Base-by-base conservation (phyloP, 2,329 filamentous ascomycete species). In the Colletotrichum noveboracense region DNA sequence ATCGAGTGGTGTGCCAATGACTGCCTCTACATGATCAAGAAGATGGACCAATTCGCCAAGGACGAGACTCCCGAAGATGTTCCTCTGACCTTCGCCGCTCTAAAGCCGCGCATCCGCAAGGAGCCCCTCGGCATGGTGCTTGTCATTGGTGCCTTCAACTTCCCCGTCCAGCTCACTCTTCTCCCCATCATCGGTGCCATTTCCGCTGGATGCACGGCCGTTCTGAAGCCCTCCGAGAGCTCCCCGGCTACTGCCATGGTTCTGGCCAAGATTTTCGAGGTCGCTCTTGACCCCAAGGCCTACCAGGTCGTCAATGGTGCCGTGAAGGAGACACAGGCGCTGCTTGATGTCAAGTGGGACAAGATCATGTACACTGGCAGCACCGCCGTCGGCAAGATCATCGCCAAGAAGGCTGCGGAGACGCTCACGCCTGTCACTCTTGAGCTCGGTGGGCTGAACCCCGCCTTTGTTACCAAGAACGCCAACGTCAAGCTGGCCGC, bases 341-440 rank as follows among this genome's bases (percentile, higher is more conserved):
- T 98, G 60, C 90, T 99, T 38, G 92, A 96, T 74, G 92, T 96
- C 87, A 96, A 96, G 84, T 99, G 96, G 94, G 96, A 97, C 87
- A 98, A 98, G 90, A 97, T 99, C 81, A 96, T 97, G 88, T 99
- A 98, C 87, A 99, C 97, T 1, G 97, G 97, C 70, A 93, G 92
- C 80, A 90, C 90, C 68, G 87, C 83, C 32, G 95, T 98, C 21
- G 97, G 95, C 81, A 95, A 93, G 82, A 96, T 98, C 81, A 93
- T 98, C 69, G 91, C 95, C 64, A 93, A 96, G 84, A 98, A 97
- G 84, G 97, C 96, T 0, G 96, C 97, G 76, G 92, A 95, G 82
- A 93, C 95, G 48, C 89, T 98, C 76, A 98, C 97, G 1, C 97
- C 97, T 1, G 93, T 98, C 26, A 91, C 93, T 12, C 92, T 98